Percentiles rank a stretch among this genome's conserved stretches.
Evolutionary conservation across 1,284 basidiomycete species (phyloP).

Genomic region (Ganoderma resinaceum): DNA sequence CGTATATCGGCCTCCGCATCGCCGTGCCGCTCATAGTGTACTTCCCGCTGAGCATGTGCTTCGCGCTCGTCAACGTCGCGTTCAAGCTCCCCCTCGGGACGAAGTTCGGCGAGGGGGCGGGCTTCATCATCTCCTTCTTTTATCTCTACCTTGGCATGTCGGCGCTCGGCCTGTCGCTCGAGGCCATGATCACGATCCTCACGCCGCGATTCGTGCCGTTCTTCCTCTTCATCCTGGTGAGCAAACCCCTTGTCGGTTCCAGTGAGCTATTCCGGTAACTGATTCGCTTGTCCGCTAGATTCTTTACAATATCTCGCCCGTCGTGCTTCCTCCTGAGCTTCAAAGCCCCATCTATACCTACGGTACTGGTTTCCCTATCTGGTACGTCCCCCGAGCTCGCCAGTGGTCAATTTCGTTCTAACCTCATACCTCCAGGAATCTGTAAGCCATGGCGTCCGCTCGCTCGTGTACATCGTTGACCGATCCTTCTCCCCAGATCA

Average conservation of each 20-base stretch:
- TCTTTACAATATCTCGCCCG: conserved; percentile 53
- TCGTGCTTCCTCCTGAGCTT: conserved; percentile 51
- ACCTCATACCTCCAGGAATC: conserved; percentile 28
- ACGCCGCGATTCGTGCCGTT: conserved; percentile 42
- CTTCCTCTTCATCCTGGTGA: conserved; percentile 43
- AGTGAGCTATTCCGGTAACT: conserved; percentile 13
- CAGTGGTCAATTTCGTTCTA: not conserved
- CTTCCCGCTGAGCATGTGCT: conserved; percentile 49
- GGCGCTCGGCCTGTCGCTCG: conserved; percentile 48
- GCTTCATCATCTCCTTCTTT: conserved; percentile 53
- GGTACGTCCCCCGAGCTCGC: conserved; percentile 37
- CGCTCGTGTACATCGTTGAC: not conserved
- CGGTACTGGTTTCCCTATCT: conserved; percentile 53
- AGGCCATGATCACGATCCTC: conserved; percentile 45
- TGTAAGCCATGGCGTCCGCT: conserved; percentile 21
- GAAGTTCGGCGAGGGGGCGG: conserved; percentile 48
- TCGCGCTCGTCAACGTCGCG: conserved; percentile 53
- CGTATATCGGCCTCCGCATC: conserved; percentile 49
- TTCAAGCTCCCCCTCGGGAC: conserved; percentile 48
- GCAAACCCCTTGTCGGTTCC: not conserved
- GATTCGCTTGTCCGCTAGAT: conserved; percentile 37
- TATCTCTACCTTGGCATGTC: conserved; percentile 45
- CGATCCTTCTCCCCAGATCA: conserved; percentile 26
- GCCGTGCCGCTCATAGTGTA: conserved; percentile 48
- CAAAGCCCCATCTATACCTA: conserved; percentile 50